phyloP scores from a whole-genome alignment of 306 rosid genomes.

The Cicer pinnatifidum region DNA sequence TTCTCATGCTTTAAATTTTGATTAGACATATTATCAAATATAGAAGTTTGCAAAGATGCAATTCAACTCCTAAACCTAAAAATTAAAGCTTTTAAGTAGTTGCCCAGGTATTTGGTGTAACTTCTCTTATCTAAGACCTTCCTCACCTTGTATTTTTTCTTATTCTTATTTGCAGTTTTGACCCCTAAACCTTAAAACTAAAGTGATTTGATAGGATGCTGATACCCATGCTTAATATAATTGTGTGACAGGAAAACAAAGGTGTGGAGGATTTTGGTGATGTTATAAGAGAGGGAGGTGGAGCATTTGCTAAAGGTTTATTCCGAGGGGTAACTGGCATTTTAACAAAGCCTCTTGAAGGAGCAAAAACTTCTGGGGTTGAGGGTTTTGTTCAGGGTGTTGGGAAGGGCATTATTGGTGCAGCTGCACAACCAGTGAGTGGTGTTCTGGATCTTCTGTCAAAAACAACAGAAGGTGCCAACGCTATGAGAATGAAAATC shows the following conservation, averaged over 20 bases:
- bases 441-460: conserved; percentile 97
- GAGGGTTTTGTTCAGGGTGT: conserved; percentile 99
- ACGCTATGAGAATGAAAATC: conserved; percentile 98
- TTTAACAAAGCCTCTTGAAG: conserved; percentile 96
- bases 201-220: conserved; percentile 34
- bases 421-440: conserved; percentile 98
- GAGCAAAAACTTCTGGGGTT: conserved; percentile 94
- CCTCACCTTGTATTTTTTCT: conserved; percentile 3
- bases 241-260: conserved; percentile 75
- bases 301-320: conserved; percentile 96
- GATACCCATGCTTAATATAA: conserved; percentile 26
- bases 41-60: background rate
- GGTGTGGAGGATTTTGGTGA: conserved; percentile 95
- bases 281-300: conserved; percentile 97
- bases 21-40: conserved; percentile 8
- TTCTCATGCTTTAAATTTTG: conserved; percentile 32
- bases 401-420: conserved; percentile 98
- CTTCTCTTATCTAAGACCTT: conserved; percentile 24
- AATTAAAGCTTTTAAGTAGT: background rate
- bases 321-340: conserved; percentile 99
- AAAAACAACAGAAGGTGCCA: conserved; percentile 98
- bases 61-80: conserved; percentile 4
- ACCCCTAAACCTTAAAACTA: too few species aligned
- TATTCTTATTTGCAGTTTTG: conserved; percentile 24
- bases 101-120: conserved; percentile 7